These are phyloP conservation scores for Beauveria rudraprayagi DNA, from an alignment of 2,329 filamentous ascomycete species.

Conservation along the genomic window DNA sequence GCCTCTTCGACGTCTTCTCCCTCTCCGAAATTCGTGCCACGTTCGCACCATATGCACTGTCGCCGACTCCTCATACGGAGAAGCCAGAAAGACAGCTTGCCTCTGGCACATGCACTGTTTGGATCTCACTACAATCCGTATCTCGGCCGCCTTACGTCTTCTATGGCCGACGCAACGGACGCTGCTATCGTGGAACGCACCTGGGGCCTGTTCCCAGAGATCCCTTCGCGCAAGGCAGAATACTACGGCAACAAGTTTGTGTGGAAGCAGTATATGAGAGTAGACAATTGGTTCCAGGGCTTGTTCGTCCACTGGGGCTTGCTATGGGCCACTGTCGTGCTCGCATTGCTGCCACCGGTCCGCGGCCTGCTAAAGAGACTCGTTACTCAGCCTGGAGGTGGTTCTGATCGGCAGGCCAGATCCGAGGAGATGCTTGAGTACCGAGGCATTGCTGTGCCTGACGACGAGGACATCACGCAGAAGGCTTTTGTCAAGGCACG, in stretches of 20 bases:
- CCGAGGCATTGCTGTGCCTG: slow-evolving; percentile 55
- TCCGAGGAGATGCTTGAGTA: slow-evolving; percentile 55
- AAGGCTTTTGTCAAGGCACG: slow-evolving; percentile 48
- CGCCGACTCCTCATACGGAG: slow-evolving; percentile 42
- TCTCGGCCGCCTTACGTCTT: slow-evolving; percentile 49
- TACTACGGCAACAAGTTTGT: slow-evolving; percentile 56
- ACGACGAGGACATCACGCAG: slow-evolving; percentile 38
- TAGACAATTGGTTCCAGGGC: slow-evolving; percentile 41
- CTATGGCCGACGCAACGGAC: slow-evolving; percentile 41
- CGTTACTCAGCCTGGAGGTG: slow-evolving; percentile 47
- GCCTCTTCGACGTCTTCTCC: slow-evolving; percentile 44
- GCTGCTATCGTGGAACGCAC: slow-evolving; percentile 49
- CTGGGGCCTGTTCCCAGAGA: slow-evolving; percentile 51
- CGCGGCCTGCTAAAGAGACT: slow-evolving; percentile 35
- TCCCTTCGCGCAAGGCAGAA: slow-evolving; percentile 34
- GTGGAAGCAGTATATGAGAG: slow-evolving; percentile 46
- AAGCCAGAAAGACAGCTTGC: slow-evolving; percentile 21
- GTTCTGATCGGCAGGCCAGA: slow-evolving; percentile 42
- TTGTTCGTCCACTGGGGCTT: slow-evolving; percentile 42
- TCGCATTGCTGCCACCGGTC: slow-evolving; percentile 37
- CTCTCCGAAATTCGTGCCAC: slow-evolving; percentile 38
- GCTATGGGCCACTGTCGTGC: slow-evolving; percentile 32
- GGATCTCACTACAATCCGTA: slow-evolving; percentile 41
- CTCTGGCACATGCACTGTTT: slow-evolving; percentile 37
- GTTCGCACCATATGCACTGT: slow-evolving; percentile 46